Conservation (phyloP, 768 basidiomycete species). For the Mycena olivaceomarginata region DNA sequence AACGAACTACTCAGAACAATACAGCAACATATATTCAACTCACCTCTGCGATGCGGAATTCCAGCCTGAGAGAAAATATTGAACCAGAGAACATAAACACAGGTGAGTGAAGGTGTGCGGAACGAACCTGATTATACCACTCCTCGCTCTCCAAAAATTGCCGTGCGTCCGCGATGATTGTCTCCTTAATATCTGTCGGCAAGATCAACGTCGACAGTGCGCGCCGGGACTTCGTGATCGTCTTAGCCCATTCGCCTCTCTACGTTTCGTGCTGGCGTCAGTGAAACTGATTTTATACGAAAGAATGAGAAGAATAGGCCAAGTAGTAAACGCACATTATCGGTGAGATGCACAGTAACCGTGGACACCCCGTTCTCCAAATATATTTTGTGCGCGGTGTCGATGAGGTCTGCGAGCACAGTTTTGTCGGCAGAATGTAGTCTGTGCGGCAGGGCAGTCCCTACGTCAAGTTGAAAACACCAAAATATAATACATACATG, state of each 20-base stretch:
- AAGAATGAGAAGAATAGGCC: background rate
- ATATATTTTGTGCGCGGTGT: constrained; percentile 19
- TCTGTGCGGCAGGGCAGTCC: background rate
- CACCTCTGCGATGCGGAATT: constrained; percentile 44
- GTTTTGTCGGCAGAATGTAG: constrained; percentile 31
- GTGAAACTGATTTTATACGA: background rate
- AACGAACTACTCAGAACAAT: background rate
- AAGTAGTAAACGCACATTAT: constrained; percentile 27
- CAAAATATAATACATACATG: constrained; percentile 14
- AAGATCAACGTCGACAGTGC: constrained; percentile 40
- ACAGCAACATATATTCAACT: background rate
- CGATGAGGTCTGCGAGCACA: constrained; percentile 29
- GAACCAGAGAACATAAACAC: too few species aligned
- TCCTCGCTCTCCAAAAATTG: constrained; percentile 42
- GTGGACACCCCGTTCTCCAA: constrained; percentile 11
- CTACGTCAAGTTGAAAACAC: background rate
- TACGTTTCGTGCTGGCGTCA: background rate
- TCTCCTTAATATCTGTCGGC: constrained; percentile 38
- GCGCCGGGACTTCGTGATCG: constrained; percentile 37
- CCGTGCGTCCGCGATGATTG: constrained; percentile 37
- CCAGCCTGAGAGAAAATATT: constrained; percentile 17
- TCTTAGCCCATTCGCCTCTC: constrained; percentile 40
- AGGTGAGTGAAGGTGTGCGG: too few species aligned
- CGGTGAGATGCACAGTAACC: constrained; percentile 37
- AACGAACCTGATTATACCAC: constrained; percentile 33